A percentile compares a stretch with the other conserved stretches of the same genome.
phyloP scores from a whole-genome alignment of 1,284 basidiomycete species.

The Moniliophthora roreri region DNA sequence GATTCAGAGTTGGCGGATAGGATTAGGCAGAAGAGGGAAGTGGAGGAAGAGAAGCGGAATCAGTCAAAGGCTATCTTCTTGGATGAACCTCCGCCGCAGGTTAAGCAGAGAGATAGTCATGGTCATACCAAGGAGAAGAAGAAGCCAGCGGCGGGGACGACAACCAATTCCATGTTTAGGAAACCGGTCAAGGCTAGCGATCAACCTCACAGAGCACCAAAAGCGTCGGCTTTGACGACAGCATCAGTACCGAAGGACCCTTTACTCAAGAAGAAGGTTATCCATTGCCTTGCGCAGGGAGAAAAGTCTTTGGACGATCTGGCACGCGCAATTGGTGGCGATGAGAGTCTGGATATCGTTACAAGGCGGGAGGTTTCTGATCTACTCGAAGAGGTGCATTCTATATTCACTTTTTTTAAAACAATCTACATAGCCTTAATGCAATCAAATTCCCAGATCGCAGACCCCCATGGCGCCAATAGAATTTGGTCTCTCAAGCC shows the following conservation, averaged over 20 bases:
- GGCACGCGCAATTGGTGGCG: constrained; percentile 38
- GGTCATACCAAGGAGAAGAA: constrained; percentile 31
- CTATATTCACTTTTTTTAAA: constrained; percentile 2
- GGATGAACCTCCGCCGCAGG: constrained; percentile 34
- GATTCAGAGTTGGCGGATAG: constrained; percentile 49
- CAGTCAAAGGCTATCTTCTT: constrained; percentile 54
- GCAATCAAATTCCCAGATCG: constrained; percentile 38
- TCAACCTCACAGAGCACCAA: constrained; percentile 22
- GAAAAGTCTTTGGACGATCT: constrained; percentile 46
- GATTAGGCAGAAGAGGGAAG: constrained; percentile 54
- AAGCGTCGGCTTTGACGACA: constrained; percentile 25
- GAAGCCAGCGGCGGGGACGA: constrained; percentile 29
- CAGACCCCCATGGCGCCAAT: constrained; percentile 38
- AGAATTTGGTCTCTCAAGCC: constrained; percentile 54
- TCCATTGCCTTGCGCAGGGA: constrained; percentile 53
- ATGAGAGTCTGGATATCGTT: constrained; percentile 29
- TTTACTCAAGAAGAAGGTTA: constrained; percentile 43
- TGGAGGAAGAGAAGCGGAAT: constrained; percentile 55
- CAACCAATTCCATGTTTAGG: constrained; percentile 26
- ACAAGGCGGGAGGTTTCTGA: constrained; percentile 40
- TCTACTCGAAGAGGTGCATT: constrained; percentile 48
- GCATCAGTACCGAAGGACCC: constrained; percentile 24
- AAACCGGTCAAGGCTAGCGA: constrained; percentile 34
- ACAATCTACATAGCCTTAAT: constrained; percentile 1
- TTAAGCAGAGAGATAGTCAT: constrained; percentile 1